These are phyloP conservation scores for Alloascoidea hylecoeti DNA, from an alignment of 805 yeast genomes.

Conservation along the genomic window DNA sequence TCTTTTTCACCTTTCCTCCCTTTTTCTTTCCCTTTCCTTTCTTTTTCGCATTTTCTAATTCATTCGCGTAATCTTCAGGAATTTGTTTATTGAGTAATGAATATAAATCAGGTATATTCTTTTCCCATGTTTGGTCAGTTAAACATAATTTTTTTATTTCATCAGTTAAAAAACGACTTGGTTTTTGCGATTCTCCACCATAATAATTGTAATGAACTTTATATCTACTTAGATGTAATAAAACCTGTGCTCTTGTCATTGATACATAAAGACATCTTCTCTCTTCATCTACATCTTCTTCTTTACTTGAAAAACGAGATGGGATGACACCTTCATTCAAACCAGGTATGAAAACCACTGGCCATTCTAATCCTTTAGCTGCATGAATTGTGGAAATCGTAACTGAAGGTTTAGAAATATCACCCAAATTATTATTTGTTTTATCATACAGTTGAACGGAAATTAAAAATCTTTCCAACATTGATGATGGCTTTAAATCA, in stretches of 20 bases:
- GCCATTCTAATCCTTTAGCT: constrained; percentile 94
- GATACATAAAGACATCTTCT: constrained; percentile 82
- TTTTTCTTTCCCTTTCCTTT: too few relatives aligned
- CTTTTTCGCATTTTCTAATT: too few relatives aligned
- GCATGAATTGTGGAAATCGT: constrained; percentile 78
- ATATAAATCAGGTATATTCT: not conserved
- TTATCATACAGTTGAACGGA: constrained; percentile 10
- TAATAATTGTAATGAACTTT: not conserved
- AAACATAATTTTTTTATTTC: too few relatives aligned
- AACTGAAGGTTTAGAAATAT: constrained; percentile 14
- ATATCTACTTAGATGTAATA: constrained; percentile 20
- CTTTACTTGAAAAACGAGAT: constrained; percentile 24
- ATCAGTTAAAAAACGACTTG: too few relatives aligned
- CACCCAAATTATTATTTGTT: not conserved
- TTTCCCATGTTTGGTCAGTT: too few relatives aligned
- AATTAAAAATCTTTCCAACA: constrained; percentile 8
- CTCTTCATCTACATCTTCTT: constrained; percentile 48
- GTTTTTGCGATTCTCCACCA: too few relatives aligned
- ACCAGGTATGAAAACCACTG: constrained; percentile 74
- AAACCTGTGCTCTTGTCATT: constrained; percentile 61
- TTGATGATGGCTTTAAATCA: not conserved
- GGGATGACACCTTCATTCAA: constrained; percentile 57
- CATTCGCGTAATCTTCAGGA: too few relatives aligned
- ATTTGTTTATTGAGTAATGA: not conserved
- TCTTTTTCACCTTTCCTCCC: too few relatives aligned